These are phyloP conservation scores for Gossypium schwendimanii DNA, from an alignment of 441 rosid genomes.

Conservation along the genomic window DNA sequence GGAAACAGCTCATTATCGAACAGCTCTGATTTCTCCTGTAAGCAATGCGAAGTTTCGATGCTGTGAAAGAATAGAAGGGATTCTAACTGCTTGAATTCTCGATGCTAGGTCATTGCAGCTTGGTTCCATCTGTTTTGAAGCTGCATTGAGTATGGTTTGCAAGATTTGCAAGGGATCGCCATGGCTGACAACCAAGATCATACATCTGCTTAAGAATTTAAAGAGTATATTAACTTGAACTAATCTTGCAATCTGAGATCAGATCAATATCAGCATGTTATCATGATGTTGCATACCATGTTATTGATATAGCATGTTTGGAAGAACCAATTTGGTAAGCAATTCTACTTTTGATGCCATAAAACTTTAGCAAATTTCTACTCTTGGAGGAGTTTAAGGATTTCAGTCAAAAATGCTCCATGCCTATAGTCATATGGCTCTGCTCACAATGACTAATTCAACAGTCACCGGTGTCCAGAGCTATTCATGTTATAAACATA, in stretches of 20 bases:
- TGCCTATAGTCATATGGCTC: background rate
- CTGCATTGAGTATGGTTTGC: constrained; percentile 56
- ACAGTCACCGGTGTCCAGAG: background rate
- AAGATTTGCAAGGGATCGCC: constrained; percentile 92
- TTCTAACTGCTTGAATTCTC: constrained; percentile 39
- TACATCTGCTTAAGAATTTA: constrained; percentile 31
- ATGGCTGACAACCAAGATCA: constrained; percentile 65
- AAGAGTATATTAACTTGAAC: background rate
- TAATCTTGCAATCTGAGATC: background rate
- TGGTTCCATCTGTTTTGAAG: constrained; percentile 28
- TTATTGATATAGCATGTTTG: background rate
- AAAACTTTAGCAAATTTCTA: background rate
- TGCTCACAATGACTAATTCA: background rate
- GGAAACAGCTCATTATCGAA: constrained; percentile 6
- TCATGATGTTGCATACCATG: background rate
- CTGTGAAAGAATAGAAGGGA: constrained; percentile 54
- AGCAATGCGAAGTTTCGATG: constrained; percentile 65
- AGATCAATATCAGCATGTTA: background rate
- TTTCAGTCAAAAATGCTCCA: background rate
- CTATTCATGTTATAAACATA: background rate
- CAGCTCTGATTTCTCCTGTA: constrained; percentile 68
- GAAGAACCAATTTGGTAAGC: background rate
- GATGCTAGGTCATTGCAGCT: constrained; percentile 26
- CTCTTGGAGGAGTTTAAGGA: background rate
- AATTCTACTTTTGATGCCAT: background rate